Evolutionary conservation across 768 basidiomycete species (phyloP), one percentile per base, ranked within the genome.

Genomic region (Asterophora lycoperdoides): DNA sequence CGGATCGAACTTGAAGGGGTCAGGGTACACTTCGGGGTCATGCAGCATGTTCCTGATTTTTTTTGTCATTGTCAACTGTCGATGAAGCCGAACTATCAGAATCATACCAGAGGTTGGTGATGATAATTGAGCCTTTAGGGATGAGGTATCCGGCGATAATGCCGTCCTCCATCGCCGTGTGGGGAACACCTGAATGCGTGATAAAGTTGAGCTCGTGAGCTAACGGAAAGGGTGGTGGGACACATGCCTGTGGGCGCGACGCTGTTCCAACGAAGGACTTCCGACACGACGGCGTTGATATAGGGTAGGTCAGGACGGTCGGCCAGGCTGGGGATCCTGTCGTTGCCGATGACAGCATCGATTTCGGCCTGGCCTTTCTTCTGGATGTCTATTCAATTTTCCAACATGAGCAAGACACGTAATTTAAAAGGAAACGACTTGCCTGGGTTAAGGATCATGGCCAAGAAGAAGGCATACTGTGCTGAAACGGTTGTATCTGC

Each of bases 301-400:
- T 83, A 83, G 0, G 80, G 79, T 4, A 84, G 65, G 32, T 67
- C 59, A 4, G 65, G 57, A 8, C 67, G 60, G 60, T 82, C 80
- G 5, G 62, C 59, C 28, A 72, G 57, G 5, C 32, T 64, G 1
- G 75, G 75, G 1, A 73, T 60, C 18, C 74, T 63, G 14, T 66
- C 67, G 5, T 49, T 53, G 1, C 68, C 71, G 46, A 74, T 59
- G 3, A 76, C 68, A 1, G 66, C 47, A 49, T 77, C 76, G 4
- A 83, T 67, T 54, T 83, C 82, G 14, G 64, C 70, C 49, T 79
- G 80, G 0, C 77, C 76, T 52, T 73, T 75, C 53, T 63, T 68
- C 58, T 76, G 74, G 8, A 80, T 75, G 4, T 78, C 75, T 41
- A 36, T 28, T 14, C 4, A 46, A 8, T 23, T 3, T 17, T 41